Evolutionary conservation across 73 alveolate species (phyloP).

Genomic region (Tetrahymena borealis): DNA sequence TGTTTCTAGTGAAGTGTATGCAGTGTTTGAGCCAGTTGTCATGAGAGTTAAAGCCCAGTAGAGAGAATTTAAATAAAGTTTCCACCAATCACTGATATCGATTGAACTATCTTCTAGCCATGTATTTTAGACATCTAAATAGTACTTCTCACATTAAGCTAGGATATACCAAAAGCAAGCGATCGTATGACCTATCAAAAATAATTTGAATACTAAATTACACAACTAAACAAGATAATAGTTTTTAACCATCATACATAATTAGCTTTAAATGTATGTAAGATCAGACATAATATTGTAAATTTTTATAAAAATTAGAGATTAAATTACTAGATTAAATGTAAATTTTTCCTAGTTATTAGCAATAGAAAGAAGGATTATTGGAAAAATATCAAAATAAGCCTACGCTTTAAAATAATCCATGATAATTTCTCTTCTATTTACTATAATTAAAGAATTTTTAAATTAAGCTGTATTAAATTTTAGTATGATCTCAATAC

Average conservation of each 20-base stretch:
- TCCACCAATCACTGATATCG: not conserved
- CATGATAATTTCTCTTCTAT: not conserved
- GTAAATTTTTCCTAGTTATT: not conserved
- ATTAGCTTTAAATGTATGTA: not conserved
- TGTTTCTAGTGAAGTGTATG: not conserved
- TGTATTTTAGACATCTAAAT: not conserved
- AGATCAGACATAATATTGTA: not conserved
- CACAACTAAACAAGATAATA: not conserved
- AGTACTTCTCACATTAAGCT: not conserved
- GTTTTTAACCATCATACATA: not conserved
- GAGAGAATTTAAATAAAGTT: not conserved
- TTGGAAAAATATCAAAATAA: not conserved
- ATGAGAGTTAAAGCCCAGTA: not conserved
- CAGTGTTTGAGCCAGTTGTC: not conserved
- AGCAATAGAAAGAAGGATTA: not conserved
- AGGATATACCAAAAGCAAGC: not conserved
- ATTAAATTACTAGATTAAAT: not conserved
- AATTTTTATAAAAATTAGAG: not conserved
- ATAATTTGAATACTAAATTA: not conserved
- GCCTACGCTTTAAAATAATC: not conserved
- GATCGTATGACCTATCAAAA: not conserved
- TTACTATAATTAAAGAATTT: not conserved
- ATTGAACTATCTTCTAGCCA: not conserved
- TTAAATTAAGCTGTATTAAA: not conserved
- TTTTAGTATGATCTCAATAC: not conserved